Conservation (phyloP, 1,284 basidiomycete species). For the Cutaneotrichosporon spelunceum region DNA sequence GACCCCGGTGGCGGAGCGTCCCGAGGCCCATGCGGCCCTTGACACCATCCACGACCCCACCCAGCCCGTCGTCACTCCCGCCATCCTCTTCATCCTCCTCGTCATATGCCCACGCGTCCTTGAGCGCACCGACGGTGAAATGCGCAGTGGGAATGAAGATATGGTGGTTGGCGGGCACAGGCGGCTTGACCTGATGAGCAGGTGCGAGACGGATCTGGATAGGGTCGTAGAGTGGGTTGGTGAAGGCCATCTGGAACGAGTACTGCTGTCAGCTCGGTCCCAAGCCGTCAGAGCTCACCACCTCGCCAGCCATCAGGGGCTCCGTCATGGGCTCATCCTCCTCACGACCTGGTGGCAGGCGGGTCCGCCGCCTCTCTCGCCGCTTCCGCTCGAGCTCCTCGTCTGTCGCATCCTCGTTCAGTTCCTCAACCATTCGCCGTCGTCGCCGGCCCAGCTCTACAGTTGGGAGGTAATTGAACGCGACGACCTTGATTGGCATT, state of each 20-base stretch:
- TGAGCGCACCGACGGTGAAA: conserved; percentile 80
- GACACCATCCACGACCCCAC: conserved; percentile 27
- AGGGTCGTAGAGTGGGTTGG: conserved; percentile 89
- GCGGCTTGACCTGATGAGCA: conserved; percentile 59
- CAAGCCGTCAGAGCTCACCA: conserved; percentile 22
- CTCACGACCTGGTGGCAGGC: conserved; percentile 4
- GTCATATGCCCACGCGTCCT: conserved; percentile 94
- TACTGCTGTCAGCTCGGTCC: conserved; percentile 53
- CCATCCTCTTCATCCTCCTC: conserved; percentile 70
- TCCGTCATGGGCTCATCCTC: conserved; percentile 34
- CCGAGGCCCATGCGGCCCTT: conserved; percentile 46
- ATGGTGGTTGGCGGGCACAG: conserved; percentile 24
- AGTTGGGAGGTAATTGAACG: conserved; percentile 85
- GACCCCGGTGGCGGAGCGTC: conserved; percentile 41
- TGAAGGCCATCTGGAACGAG: conserved; percentile 80
- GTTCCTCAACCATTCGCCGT: conserved; percentile 22
- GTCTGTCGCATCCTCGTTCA: conserved; percentile 12
- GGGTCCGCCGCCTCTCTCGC: conserved; percentile 8
- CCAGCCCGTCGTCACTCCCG: conserved; percentile 53
- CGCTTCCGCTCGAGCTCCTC: conserved; percentile 11
- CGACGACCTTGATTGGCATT: conserved; percentile 96
- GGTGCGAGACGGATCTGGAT: conserved; percentile 73
- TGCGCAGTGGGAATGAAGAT: conserved; percentile 68
- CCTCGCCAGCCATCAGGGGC: conserved; percentile 33
- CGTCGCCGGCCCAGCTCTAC: conserved; percentile 63